A percentile compares a stretch with the other conserved stretches of the same genome.
phyloP scores from a whole-genome alignment of 2,329 filamentous ascomycete genomes.

The Geosmithia putterillii region DNA sequence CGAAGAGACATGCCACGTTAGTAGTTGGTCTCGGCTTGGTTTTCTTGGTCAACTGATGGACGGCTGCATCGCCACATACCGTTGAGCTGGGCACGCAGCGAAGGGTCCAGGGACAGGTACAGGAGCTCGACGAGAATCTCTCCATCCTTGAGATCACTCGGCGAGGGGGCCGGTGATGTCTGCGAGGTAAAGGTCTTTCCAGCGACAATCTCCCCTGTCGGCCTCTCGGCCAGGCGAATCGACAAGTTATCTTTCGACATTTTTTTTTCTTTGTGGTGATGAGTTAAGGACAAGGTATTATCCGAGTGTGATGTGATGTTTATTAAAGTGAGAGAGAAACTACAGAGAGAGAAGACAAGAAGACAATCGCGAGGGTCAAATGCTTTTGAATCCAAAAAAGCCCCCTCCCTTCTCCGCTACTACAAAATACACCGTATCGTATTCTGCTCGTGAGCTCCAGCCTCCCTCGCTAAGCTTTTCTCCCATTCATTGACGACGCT shows the following conservation, averaged over 20 bases:
- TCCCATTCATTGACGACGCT: not conserved
- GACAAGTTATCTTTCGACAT: conserved; percentile 33
- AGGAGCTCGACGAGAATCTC: conserved; percentile 48
- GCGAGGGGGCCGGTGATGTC: conserved; percentile 34
- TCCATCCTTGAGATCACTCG: conserved; percentile 46
- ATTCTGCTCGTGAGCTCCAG: no score
- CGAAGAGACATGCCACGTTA: not conserved
- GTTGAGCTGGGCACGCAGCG: conserved; percentile 65
- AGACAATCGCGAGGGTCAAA: no score
- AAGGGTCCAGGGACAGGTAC: conserved; percentile 60
- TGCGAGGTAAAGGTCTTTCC: conserved; percentile 51
- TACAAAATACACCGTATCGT: no score
- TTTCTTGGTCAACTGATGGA: not conserved
- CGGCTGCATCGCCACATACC: conserved; percentile 20
- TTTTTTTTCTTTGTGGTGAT: conserved; percentile 2
- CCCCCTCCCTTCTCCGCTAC: no score
- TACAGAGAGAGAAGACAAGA: not conserved
- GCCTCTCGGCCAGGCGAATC: conserved; percentile 52
- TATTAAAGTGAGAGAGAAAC: not conserved
- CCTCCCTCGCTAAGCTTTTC: not conserved
- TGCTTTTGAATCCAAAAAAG: no score
- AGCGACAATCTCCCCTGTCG: conserved; percentile 45
- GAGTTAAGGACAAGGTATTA: no score
- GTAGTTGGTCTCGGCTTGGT: not conserved
- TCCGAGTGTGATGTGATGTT: not conserved